Evolutionary conservation across 2,329 filamentous ascomycete genomes (phyloP).

Genomic region (Rhynchosporium agropyri): DNA sequence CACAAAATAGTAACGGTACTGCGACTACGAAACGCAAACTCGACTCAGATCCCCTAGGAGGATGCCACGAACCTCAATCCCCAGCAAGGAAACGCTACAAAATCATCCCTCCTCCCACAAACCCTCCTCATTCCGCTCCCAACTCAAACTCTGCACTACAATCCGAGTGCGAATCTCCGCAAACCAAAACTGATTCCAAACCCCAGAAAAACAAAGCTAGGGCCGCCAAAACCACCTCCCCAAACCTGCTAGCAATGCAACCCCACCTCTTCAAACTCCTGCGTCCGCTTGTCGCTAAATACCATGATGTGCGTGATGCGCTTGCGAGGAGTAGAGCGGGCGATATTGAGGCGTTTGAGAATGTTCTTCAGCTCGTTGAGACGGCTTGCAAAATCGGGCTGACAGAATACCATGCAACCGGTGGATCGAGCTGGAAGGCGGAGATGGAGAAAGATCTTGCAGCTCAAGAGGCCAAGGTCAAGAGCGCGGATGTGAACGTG

Average conservation of each 20-base stretch:
- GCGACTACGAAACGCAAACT: slow-evolving; percentile 26
- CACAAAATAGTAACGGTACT: neutral
- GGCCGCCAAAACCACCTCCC: slow-evolving; percentile 46
- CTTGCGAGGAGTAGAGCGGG: slow-evolving; percentile 70
- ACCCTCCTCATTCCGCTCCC: no score
- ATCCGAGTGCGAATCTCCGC: no score
- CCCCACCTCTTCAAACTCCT: slow-evolving; percentile 92
- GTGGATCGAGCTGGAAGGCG: slow-evolving; percentile 53
- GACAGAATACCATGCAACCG: slow-evolving; percentile 62
- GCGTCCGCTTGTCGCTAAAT: slow-evolving; percentile 74
- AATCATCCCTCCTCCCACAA: no score
- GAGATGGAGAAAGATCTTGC: slow-evolving; percentile 39
- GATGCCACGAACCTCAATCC: slow-evolving; percentile 30
- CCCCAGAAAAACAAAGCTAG: slow-evolving; percentile 46
- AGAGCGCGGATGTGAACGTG: slow-evolving; percentile 40
- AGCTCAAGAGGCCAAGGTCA: slow-evolving; percentile 37
- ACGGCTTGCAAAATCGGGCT: slow-evolving; percentile 72
- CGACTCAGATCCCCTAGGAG: neutral
- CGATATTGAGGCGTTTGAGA: slow-evolving; percentile 76
- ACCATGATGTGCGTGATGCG: slow-evolving; percentile 85
- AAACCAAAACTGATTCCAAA: slow-evolving; percentile 38
- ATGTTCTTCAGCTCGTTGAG: slow-evolving; percentile 76
- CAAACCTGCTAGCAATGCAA: slow-evolving; percentile 80
- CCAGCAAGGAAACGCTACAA: no score
- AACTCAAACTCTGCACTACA: no score